Evolutionary conservation across 805 yeast species (phyloP), one percentile per base, ranked within the genome.

Genomic region (Citeromyces matritensis): DNA sequence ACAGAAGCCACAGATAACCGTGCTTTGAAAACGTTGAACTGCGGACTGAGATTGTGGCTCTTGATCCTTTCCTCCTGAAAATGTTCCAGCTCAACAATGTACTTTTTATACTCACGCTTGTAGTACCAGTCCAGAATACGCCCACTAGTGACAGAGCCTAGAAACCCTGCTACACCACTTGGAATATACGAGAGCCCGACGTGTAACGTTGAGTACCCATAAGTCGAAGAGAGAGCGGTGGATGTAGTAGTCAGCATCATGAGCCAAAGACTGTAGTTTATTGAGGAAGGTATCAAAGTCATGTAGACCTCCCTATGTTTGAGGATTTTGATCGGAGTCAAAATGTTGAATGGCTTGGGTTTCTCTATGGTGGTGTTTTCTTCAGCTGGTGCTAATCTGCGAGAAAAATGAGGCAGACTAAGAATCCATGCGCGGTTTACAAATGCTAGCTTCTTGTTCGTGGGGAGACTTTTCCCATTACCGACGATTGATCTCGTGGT

Each of bases 151-250:
- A 79, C 39, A 1, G 81, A 65, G 15, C 83, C 79, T 2, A 60
- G 29, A n/a, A 77, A 47, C 4, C 79, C 67, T 14, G 73, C 73
- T 2, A 71, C 42, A 9, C 91, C 91, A 23, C 72, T 67, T 3
- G 88, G 76, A 14, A 80, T 50, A 42, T 69, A 80, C 30, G 78
- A 65, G 15, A 66, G 51, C 3, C 88, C 86, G 23, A 76, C 69
- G 33, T 65, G 58, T 31, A 63, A 50, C 1, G 69, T 63, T 3
- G 59, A 37, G 38, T 73, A 62, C 17, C 58, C 51, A 39, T 78
- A 76, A 4, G 51, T 38, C 7, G 45, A 43, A 29, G 63, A 56
- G 28, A 79, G 49, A 6, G 57, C 54, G 0, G 76, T 64, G 0
- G 80, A 60, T 33, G 75, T 48, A 0, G 82, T 63, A 0, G 85